Conservation (phyloP, 2,329 filamentous ascomycete species). For the Falciphora oryzae region DNA sequence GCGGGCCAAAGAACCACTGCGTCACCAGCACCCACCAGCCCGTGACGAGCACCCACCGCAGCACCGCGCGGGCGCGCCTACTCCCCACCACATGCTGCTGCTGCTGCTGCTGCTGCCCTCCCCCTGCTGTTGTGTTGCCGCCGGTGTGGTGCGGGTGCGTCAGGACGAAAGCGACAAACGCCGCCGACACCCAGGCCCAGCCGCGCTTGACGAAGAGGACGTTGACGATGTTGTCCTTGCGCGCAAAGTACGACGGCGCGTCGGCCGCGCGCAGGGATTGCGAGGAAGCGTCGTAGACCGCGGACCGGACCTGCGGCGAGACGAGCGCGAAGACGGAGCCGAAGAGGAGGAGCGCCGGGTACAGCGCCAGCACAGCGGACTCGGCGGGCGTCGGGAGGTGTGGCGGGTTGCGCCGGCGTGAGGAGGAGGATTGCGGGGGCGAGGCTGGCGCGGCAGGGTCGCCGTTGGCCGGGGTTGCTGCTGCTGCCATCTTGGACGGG, state of each 20-base stretch:
- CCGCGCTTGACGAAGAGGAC: slow-evolving; percentile 89
- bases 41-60: slow-evolving; percentile 64
- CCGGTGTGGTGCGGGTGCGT: slow-evolving; percentile 54
- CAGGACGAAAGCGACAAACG: slow-evolving; percentile 64
- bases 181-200: slow-evolving; percentile 82
- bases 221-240: slow-evolving; percentile 91
- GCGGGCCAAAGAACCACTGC: slow-evolving; percentile 93
- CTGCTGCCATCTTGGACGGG: slow-evolving; percentile 3
- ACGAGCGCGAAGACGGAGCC: slow-evolving; percentile 76
- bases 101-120: background rate
- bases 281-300: slow-evolving; percentile 53
- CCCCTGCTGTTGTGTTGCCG: slow-evolving; percentile 3
- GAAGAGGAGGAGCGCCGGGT: slow-evolving; percentile 72
- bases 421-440: slow-evolving; percentile 10
- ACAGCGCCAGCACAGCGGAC: slow-evolving; percentile 57
- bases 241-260: slow-evolving; percentile 79
- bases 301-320: slow-evolving; percentile 62
- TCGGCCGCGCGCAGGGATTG: slow-evolving; percentile 57
- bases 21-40: slow-evolving; percentile 79
- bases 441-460: slow-evolving; percentile 4
- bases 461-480: slow-evolving; percentile 2
- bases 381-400: slow-evolving; percentile 68
- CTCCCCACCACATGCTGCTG: background rate
- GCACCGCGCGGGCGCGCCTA: slow-evolving; percentile 26
- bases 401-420: slow-evolving; percentile 40